These are phyloP conservation scores for Phoenix dactylifera DNA, from an alignment of 176 grass and related monocot genomes.

Conservation along the genomic window DNA sequence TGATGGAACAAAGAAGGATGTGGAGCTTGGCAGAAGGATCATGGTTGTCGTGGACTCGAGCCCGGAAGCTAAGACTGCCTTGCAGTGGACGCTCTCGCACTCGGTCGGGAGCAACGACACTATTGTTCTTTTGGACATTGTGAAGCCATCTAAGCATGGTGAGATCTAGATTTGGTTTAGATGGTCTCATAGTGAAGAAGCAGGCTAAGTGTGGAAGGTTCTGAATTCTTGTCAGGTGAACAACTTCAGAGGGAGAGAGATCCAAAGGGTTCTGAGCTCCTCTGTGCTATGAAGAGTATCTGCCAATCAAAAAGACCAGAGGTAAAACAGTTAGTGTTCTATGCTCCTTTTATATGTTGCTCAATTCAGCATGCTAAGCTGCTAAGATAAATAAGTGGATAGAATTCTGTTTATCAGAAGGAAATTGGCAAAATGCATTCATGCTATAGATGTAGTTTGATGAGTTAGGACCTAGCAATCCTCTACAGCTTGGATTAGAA, in stretches of 20 bases:
- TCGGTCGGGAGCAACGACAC: slow-evolving; percentile 46
- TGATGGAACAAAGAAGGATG: not conserved
- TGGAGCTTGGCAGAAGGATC: slow-evolving; percentile 34
- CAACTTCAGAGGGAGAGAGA: not conserved
- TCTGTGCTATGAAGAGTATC: slow-evolving; percentile 65
- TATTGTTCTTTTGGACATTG: slow-evolving; percentile 51
- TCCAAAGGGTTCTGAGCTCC: slow-evolving; percentile 29
- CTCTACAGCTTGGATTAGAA: no score
- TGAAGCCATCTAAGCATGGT: slow-evolving; percentile 30
- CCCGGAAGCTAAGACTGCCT: slow-evolving; percentile 48
- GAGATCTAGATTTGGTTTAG: not conserved
- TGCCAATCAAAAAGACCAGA: slow-evolving; percentile 74
- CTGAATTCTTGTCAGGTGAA: slow-evolving; percentile 18
- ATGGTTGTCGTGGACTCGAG: slow-evolving; percentile 47
- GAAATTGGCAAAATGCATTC: no score
- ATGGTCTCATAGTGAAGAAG: no score
- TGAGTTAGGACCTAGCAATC: no score
- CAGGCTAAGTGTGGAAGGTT: not conserved
- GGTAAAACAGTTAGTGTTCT: slow-evolving; percentile 15
- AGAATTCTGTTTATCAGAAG: no score
- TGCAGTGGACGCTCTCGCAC: slow-evolving; percentile 75
- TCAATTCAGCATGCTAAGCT: no score
- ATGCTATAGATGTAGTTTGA: no score
- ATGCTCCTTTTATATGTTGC: no score
- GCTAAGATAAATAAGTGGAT: no score